A percentile compares a stretch with the other conserved stretches of the same genome.
These are phyloP conservation scores for Tetraselmis striata DNA, from an alignment of 139 green algal species.

Conservation along the genomic window DNA sequence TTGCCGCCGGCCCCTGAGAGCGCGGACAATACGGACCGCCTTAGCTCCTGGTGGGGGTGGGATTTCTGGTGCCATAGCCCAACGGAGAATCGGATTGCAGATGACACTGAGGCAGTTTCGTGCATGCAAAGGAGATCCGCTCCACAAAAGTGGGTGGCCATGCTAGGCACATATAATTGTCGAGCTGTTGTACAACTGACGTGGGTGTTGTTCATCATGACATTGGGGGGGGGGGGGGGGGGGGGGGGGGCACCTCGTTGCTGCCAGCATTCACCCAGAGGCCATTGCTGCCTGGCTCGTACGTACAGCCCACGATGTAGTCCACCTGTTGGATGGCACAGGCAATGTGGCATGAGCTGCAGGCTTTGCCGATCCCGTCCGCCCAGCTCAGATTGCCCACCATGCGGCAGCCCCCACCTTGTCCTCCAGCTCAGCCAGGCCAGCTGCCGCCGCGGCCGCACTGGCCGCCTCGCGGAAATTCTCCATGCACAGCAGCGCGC, in stretches of 20 bases:
- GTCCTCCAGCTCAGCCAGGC: constrained; percentile 11
- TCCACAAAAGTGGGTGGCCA: too few species aligned
- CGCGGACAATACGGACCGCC: neutral
- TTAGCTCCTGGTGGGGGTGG: too few species aligned
- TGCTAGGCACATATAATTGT: too few species aligned
- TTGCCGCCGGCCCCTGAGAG: neutral
- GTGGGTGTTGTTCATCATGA: too few species aligned
- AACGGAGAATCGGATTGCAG: neutral
- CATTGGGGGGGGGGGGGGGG: neutral
- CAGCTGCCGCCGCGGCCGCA: constrained; percentile 23
- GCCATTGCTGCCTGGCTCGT: constrained; percentile 31
- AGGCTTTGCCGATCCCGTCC: too few species aligned
- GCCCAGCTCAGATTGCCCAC: too few species aligned
- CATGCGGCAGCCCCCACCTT: neutral
- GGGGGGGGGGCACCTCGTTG: constrained; percentile 6
- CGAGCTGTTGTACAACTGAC: too few species aligned
- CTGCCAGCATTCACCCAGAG: constrained; percentile 53
- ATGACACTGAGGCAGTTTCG: neutral
- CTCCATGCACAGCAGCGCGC: constrained; percentile 22
- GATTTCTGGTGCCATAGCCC: too few species aligned
- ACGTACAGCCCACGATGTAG: constrained; percentile 61
- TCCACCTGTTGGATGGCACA: constrained; percentile 33
- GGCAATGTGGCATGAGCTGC: neutral
- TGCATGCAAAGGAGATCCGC: too few species aligned
- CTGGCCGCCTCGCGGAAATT: constrained; percentile 38